Evolutionary conservation across 192 early-diverging fungal genomes (phyloP).

Genomic region (Linderina pennispora): DNA sequence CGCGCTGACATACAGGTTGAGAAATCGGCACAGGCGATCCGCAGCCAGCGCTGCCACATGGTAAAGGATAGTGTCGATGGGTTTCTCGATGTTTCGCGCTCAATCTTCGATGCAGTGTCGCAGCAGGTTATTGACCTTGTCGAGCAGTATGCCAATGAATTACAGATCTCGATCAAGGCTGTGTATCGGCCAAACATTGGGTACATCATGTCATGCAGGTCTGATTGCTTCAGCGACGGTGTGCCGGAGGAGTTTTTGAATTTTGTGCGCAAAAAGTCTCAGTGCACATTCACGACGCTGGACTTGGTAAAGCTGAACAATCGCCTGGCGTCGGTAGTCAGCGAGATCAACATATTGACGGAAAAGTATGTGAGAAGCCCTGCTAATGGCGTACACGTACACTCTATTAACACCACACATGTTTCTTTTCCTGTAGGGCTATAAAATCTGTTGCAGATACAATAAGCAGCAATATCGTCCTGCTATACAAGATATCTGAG

Average conservation of each 20-base stretch:
- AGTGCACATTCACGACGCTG: slow-evolving; percentile 65
- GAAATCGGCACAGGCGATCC: slow-evolving; percentile 66
- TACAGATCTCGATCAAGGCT: slow-evolving; percentile 58
- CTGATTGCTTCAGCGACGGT: slow-evolving; percentile 34
- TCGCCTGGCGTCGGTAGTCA: slow-evolving; percentile 71
- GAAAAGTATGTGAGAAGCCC: slow-evolving; percentile 67
- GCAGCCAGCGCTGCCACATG: slow-evolving; percentile 83
- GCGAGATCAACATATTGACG: slow-evolving; percentile 77
- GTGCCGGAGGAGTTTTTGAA: slow-evolving; percentile 72
- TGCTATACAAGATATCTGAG: slow-evolving; percentile 70
- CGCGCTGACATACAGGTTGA: slow-evolving; percentile 64
- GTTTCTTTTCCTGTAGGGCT: slow-evolving; percentile 13
- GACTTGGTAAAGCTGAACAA: slow-evolving; percentile 78
- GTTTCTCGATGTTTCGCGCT: slow-evolving; percentile 69
- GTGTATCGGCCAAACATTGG: slow-evolving; percentile 56
- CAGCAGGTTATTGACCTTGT: slow-evolving; percentile 30
- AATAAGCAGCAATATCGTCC: slow-evolving; percentile 53
- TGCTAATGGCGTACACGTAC: background rate
- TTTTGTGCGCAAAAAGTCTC: slow-evolving; percentile 57
- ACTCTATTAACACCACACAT: slow-evolving; percentile 1
- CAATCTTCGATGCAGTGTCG: slow-evolving; percentile 36
- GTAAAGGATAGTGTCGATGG: slow-evolving; percentile 80
- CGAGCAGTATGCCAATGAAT: slow-evolving; percentile 44
- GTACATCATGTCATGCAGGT: slow-evolving; percentile 52
- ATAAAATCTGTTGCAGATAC: slow-evolving; percentile 26